Evolutionary conservation across 306 rosid species (phyloP).

Genomic region (Prunus kanzakura): DNA sequence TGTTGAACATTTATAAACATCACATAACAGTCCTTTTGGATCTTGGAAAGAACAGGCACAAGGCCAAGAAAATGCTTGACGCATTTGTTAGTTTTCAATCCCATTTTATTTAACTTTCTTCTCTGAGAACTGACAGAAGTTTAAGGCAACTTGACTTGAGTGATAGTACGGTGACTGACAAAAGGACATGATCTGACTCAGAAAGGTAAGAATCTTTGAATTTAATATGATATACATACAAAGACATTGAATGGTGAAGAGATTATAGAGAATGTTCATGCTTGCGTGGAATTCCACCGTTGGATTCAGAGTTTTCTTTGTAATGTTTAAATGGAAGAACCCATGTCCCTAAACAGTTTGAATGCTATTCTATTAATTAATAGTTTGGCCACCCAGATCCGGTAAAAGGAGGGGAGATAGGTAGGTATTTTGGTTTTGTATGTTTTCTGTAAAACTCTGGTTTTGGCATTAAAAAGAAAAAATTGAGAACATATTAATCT

Average conservation of each 20-base stretch:
- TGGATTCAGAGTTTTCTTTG: conserved; percentile 15
- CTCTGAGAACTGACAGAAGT: conserved; percentile 28
- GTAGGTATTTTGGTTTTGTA: not conserved
- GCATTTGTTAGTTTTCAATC: not conserved
- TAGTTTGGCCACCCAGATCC: too few relatives aligned
- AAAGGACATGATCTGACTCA: conserved; percentile 64
- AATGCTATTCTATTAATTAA: conserved; percentile 6
- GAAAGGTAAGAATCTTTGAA: conserved; percentile 57
- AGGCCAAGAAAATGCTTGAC: conserved; percentile 28
- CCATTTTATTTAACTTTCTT: conserved; percentile 21
- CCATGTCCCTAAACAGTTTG: not conserved
- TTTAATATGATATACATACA: conserved; percentile 33
- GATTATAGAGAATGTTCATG: conserved; percentile 36
- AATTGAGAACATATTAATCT: not conserved
- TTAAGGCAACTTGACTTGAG: conserved; percentile 37
- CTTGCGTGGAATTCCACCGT: conserved; percentile 37
- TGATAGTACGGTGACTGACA: conserved; percentile 35
- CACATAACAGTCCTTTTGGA: not conserved
- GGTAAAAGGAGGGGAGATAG: too few relatives aligned
- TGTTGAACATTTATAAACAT: not conserved
- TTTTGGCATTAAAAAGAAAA: not conserved
- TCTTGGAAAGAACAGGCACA: conserved; percentile 28
- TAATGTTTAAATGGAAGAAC: not conserved
- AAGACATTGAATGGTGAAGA: conserved; percentile 8
- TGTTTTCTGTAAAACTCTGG: not conserved